Evolutionary conservation across 192 early-diverging fungal genomes (phyloP), one percentile per base, ranked within the genome.

Genomic region (Diversispora eburnea): DNA sequence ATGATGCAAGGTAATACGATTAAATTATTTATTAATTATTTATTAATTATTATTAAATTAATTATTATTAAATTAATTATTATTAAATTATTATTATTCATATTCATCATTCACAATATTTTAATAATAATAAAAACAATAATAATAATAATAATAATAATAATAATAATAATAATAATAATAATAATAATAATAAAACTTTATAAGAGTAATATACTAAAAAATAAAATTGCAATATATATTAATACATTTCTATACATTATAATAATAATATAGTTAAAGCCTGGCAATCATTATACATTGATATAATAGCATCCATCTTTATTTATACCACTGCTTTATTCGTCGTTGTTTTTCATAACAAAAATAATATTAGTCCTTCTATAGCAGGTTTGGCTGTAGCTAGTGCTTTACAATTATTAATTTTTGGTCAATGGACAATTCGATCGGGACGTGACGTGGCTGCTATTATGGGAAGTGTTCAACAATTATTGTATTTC

Each of bases 391-490:
- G 89, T 76, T 76, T 91, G 41, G 88, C 88, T 8, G 76, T 91
- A 47, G 84, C 86, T 3, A 89, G 88, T 73, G 88, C 89, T 3
- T 76, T 91, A 8, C 88, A 88, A 75, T 72, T 91, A 43, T 77
- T 91, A 19, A 81, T 91, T 33, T 91, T 91, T 79, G 80, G 85
- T 8, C 90, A 88, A 62, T 90, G 87, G 88, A 81, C 85, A 8
- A 75, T 91, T 51, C 80, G 89, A 19, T 80, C 81, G 57, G 65
- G 79, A 3, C 73, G 76, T n/a, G 91, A 91, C 39, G 82, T 90
- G 46, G 78, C 82, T 59, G 70, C 79, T 56, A 79, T 81, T n/a
- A 87, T 90, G 79, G 75, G 77, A 46, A 85, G 83, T 58, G 89
- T 91, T 4, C 83, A 84, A 39, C 72, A 88, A 56, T 67, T 91